Evolutionary conservation across 768 basidiomycete genomes (phyloP), one percentile per base, ranked within the genome.

Genomic region (Boletus rubroflammeus): DNA sequence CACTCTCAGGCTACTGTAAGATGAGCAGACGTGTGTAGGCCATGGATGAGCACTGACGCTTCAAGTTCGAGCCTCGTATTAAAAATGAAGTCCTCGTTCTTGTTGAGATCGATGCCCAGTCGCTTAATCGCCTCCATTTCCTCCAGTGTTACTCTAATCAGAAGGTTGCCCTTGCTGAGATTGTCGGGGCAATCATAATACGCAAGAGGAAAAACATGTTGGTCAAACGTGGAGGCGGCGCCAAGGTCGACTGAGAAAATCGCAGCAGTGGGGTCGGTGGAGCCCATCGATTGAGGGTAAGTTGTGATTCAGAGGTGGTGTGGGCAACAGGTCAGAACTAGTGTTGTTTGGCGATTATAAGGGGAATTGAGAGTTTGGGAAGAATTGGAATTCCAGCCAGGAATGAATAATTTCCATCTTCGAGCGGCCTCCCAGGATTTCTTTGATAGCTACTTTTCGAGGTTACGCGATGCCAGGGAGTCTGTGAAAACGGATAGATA

Each of bases 201-300:
- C 1, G 48, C 45, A n/a, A 39, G 40, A 41, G 60, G 60, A 5
- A 51, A 60, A 13, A 46, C n/a, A 17, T 0, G 5, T 26, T 19
- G 10, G 5, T 51, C 48, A 14, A 14, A 61, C 2, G 4, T 14
- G 13, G 19, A 3, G 10, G 41, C 49, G 0, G 36, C 3, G 5
- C 62, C 58, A 14, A 60, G 55, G 6, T 47, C 15, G 19, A 55
- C 0, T 10, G 50, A 10, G 29, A 57, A 0, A 5, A 63, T 41
- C 7, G 35, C 44, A 15, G 31, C 25, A 3, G 57, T 3, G 7
- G 41, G 28, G n/a, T 43, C 29, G n/a, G 28, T 32, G 5, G 48
- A 40, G 13, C 4, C 14, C 50, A 55, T 55, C 40, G 40, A 41
- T 15, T 41, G 40, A 15, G 13, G 40, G 40, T 19, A n/a, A n/a